phyloP scores from a whole-genome alignment of 352 stramenopile species.

The Globisporangium paroecandrum region DNA sequence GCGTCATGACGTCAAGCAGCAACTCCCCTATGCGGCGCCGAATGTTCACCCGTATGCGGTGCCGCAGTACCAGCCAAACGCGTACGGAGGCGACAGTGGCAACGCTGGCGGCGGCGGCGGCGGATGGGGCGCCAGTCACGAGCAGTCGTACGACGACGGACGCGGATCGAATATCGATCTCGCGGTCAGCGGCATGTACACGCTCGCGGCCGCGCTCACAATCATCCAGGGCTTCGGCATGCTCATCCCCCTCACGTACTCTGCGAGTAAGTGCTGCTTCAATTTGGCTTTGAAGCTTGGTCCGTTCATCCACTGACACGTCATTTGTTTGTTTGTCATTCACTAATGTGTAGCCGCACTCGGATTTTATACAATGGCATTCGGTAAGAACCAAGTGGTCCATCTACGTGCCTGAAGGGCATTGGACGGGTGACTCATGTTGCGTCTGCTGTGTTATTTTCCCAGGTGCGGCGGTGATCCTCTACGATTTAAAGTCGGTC shows the following conservation, averaged over 20 bases:
- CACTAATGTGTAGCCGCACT: constrained; percentile 41
- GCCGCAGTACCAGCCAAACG: constrained; percentile 69
- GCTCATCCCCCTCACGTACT: constrained; percentile 67
- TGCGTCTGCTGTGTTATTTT: background rate
- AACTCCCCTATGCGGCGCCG: constrained; percentile 61
- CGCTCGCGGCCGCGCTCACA: constrained; percentile 71
- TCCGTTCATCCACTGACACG: background rate
- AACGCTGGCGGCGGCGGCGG: constrained; percentile 27
- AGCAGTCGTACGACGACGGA: constrained; percentile 39
- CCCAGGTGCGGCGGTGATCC: constrained; percentile 61
- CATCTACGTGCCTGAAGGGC: background rate
- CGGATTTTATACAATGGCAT: constrained; percentile 83
- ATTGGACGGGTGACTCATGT: background rate
- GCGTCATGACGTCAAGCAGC: constrained; percentile 22
- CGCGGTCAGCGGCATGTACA: constrained; percentile 86
- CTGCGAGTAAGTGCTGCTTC: constrained; percentile 35
- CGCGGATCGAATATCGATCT: constrained; percentile 68
- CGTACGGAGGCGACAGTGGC: constrained; percentile 41
- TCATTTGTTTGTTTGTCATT: constrained; percentile 14
- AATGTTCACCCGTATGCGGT: constrained; percentile 82
- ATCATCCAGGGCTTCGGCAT: constrained; percentile 85
- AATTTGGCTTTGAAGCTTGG: background rate
- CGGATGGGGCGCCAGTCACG: constrained; percentile 39
- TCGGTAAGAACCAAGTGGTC: constrained; percentile 36
- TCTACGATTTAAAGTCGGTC: constrained; percentile 85